Percentiles rank a stretch among this genome's conserved stretches.
Evolutionary conservation across 441 rosid genomes (phyloP).

Genomic region (Breynia disticha): DNA sequence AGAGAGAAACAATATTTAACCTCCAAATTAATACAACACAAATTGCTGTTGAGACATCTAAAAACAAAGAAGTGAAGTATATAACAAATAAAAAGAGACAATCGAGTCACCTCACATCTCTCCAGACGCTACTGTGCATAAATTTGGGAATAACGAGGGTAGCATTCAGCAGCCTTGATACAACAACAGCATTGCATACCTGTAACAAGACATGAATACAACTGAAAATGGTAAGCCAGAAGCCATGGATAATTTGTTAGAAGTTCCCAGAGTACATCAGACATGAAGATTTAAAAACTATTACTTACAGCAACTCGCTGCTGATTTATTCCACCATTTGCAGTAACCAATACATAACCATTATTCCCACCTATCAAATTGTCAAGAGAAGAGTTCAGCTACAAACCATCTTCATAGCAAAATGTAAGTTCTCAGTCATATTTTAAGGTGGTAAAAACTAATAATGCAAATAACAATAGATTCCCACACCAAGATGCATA

Average conservation of each 20-base stretch:
- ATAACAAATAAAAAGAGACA: slow-evolving; percentile 3
- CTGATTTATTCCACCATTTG: slow-evolving; percentile 97
- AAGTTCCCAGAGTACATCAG: slow-evolving; percentile 1
- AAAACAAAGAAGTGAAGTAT: background rate
- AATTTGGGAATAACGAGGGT: slow-evolving; percentile 86
- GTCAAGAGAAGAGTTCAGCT: slow-evolving; percentile 11
- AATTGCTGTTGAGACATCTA: background rate
- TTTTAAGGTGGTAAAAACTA: background rate
- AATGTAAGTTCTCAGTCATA: slow-evolving; percentile 1
- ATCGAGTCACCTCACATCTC: slow-evolving; percentile 63
- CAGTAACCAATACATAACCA: slow-evolving; percentile 84
- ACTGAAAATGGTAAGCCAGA: slow-evolving; percentile 4
- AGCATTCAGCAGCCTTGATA: slow-evolving; percentile 80
- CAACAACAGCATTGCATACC: slow-evolving; percentile 90
- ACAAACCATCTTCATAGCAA: background rate
- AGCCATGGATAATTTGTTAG: slow-evolving; percentile 5
- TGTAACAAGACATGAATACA: slow-evolving; percentile 21
- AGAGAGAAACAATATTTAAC: background rate
- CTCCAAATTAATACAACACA: background rate
- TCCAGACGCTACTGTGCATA: slow-evolving; percentile 95
- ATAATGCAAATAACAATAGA: too few relatives aligned
- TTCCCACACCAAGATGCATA: background rate
- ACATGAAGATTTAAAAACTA: slow-evolving; percentile 4
- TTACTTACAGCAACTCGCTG: slow-evolving; percentile 92
- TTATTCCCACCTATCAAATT: slow-evolving; percentile 49